Base-by-base conservation (phyloP, 176 grass and related monocot species). In the Eleusine indica region DNA sequence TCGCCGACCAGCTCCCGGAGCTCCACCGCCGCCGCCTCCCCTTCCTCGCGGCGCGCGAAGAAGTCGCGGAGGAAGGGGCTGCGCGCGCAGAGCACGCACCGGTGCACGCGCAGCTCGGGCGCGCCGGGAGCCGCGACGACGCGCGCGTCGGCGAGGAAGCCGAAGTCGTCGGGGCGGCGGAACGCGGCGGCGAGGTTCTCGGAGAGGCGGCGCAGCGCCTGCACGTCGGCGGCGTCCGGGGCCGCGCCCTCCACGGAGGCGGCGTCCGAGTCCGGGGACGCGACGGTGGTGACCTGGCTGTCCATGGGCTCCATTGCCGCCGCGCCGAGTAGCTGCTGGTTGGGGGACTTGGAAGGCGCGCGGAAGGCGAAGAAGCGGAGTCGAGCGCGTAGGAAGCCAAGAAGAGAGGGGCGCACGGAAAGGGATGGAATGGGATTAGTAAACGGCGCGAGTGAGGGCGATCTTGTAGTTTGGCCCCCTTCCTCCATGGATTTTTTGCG, bases 161-260 rank as follows among this genome's bases (percentile, higher is more conserved):
- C 89, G 68, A 93, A 88, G 66, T 92, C 96, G 5, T 87, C 66
- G 3, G 91, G 82, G 52, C 79, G 85, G 32, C 85, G 85, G 87
- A 98, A 94, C 29, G 80, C 84, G 22, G 85, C 64, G 40, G 87
- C 82, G 17, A 98, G 85, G 87, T 92, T 95, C 60, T 99, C 91
- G 48, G 96, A 99, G 80, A 99, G 96, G 84, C 91, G 91, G 73
- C 91, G 83, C 22, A 99, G 93, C 70, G 93, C 96, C 86, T 94
- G 88, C 25, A 96, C 66, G 49, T 96, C 96, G 5, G 86, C 87
- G 66, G 89, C 91, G 2, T 81, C 61, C 1, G 68, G 88, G 0
- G 80, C 53, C 0, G 25, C 72, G 19, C 43, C 78, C 0, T 56
- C 86, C 30, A 75, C 84, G 46, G 87, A 74, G 44, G 42, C 75